Conservation (phyloP, 352 stramenopile genomes). For the Pythium phragmitis region DNA sequence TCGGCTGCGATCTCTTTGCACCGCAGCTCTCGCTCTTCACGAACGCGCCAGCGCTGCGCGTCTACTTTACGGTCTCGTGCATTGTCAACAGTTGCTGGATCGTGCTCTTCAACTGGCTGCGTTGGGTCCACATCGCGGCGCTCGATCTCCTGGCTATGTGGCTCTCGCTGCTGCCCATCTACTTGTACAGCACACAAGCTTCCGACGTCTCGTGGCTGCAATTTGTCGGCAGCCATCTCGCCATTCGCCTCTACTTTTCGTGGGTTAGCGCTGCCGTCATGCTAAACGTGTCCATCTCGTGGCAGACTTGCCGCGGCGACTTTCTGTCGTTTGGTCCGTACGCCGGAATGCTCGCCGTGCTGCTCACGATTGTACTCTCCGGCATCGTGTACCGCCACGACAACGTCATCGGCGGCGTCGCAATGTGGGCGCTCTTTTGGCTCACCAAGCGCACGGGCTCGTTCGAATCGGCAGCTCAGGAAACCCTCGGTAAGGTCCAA, state of each 20-base stretch:
- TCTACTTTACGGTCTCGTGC: conserved; percentile 54
- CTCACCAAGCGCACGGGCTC: conserved; percentile 40
- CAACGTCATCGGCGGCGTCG: conserved; percentile 50
- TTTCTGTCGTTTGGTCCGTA: conserved; percentile 44
- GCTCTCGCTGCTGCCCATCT: conserved; percentile 53
- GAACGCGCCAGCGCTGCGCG: conserved; percentile 41
- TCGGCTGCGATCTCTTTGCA: conserved; percentile 53
- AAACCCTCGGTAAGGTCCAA: conserved; percentile 15
- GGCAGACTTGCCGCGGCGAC: conserved; percentile 41
- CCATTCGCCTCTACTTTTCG: conserved; percentile 60
- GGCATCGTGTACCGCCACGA: conserved; percentile 51
- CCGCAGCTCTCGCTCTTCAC: conserved; percentile 47
- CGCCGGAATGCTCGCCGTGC: conserved; percentile 39
- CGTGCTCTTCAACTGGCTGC: conserved; percentile 45
- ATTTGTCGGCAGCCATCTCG: conserved; percentile 58
- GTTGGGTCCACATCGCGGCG: conserved; percentile 40
- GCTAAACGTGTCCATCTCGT: conserved; percentile 54
- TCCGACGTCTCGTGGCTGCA: conserved; percentile 40
- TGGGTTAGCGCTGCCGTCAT: conserved; percentile 54
- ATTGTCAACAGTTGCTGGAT: conserved; percentile 53
- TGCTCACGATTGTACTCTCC: conserved; percentile 45
- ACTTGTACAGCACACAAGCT: conserved; percentile 53
- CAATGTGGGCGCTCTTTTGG: conserved; percentile 47
- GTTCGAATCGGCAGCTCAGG: conserved; percentile 10
- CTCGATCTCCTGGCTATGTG: conserved; percentile 54